Conservation (phyloP, 2,329 filamentous ascomycete genomes). For the Trichoderma aggressivum region DNA sequence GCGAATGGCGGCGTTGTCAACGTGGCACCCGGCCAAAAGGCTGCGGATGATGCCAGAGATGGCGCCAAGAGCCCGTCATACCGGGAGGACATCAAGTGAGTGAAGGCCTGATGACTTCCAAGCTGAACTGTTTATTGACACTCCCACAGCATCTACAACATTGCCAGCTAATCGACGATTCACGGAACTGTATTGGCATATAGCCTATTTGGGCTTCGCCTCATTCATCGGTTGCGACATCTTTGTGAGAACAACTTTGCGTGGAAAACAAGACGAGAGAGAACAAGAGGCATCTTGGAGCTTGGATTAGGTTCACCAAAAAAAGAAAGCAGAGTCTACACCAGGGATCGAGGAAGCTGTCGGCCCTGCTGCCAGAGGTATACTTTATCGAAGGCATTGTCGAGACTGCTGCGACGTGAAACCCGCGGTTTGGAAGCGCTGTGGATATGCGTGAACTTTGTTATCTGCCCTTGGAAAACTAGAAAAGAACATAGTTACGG, state of each 20-base stretch:
- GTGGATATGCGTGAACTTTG: background rate
- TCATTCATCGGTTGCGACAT: background rate
- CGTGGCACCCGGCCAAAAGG: slow-evolving; percentile 11
- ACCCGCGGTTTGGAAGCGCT: background rate
- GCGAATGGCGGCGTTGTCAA: slow-evolving; percentile 55
- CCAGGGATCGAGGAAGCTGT: background rate
- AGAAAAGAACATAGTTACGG: background rate
- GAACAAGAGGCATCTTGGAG: background rate
- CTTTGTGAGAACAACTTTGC: background rate
- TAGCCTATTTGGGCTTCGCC: background rate
- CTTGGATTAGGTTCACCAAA: background rate
- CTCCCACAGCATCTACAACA: slow-evolving; percentile 17
- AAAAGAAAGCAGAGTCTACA: background rate
- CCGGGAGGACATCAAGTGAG: slow-evolving; percentile 34
- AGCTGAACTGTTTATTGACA: background rate
- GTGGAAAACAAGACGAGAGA: background rate
- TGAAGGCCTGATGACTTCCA: background rate
- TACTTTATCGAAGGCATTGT: background rate
- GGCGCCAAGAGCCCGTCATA: slow-evolving; percentile 22
- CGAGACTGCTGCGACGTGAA: background rate
- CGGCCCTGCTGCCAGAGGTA: background rate
- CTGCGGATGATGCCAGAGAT: background rate
- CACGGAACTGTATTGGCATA: background rate
- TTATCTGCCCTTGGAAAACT: background rate
- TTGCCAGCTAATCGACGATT: slow-evolving; percentile 10